Evolutionary conservation across 2,329 filamentous ascomycete genomes (phyloP).

Genomic region (Phialophora expanda): DNA sequence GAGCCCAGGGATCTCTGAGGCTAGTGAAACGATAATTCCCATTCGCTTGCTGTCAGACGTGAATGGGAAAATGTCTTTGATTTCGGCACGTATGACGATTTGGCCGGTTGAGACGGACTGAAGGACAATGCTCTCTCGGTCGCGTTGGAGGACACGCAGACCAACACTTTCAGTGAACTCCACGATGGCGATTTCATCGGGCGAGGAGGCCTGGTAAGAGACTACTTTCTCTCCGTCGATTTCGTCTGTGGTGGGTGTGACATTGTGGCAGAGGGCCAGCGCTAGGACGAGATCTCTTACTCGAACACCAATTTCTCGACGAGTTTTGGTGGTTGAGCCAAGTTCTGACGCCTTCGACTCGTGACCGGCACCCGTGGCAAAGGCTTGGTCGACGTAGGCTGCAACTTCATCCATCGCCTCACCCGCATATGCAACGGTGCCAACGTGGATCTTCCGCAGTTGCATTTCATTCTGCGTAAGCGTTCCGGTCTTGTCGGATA

Average conservation of each 20-base stretch:
- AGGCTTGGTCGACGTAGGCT: constrained; percentile 83
- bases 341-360: constrained; percentile 29
- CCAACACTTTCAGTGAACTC: constrained; percentile 94
- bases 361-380: constrained; percentile 57
- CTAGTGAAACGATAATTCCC: constrained; percentile 93
- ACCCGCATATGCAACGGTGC: constrained; percentile 96
- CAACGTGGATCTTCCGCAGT: constrained; percentile 97
- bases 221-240: constrained; percentile 77
- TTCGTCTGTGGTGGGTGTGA: constrained; percentile 88
- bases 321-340: constrained; percentile 71
- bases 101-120: constrained; percentile 76
- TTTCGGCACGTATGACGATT: constrained; percentile 79
- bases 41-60: constrained; percentile 98
- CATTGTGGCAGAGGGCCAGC: constrained; percentile 92
- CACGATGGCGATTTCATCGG: constrained; percentile 97
- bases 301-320: constrained; percentile 89
- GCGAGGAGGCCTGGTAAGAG: constrained; percentile 94
- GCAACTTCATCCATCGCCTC: constrained; percentile 98
- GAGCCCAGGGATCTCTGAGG: constrained; percentile 56
- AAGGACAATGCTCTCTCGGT: constrained; percentile 82
- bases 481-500: constrained; percentile 98
- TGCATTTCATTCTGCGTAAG: constrained; percentile 98
- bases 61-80: constrained; percentile 95
- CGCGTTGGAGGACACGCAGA: constrained; percentile 79
- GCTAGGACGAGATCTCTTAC: constrained; percentile 93